Evolutionary conservation across 495 filamentous ascomycete species (phyloP).

Genomic region (Usnea hakonensis): DNA sequence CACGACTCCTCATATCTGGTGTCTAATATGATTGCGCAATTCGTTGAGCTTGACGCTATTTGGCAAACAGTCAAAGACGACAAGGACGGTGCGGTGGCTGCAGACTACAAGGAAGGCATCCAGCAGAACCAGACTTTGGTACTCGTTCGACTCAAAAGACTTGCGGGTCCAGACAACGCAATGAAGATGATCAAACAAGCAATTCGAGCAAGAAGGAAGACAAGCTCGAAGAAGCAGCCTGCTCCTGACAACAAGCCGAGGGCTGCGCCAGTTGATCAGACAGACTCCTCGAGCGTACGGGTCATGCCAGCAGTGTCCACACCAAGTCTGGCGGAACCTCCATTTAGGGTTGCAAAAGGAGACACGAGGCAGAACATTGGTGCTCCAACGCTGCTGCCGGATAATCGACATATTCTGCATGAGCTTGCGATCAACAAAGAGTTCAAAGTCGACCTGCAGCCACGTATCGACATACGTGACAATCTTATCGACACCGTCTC

Average conservation of each 20-base stretch:
- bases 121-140: constrained; percentile 86
- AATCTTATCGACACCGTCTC: constrained; percentile 58
- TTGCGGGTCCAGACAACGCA: constrained; percentile 75
- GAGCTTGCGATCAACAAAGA: constrained; percentile 88
- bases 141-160: constrained; percentile 78
- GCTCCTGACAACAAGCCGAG: constrained; percentile 64
- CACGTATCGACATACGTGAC: constrained; percentile 43
- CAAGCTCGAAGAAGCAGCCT: constrained; percentile 59
- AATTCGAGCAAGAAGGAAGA: constrained; percentile 68
- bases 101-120: constrained; percentile 88
- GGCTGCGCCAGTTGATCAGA: constrained; percentile 33
- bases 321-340: constrained; percentile 32
- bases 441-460: constrained; percentile 52
- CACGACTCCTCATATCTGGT: constrained; percentile 83
- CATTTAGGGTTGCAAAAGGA: constrained; percentile 29
- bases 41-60: constrained; percentile 89
- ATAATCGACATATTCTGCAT: constrained; percentile 80
- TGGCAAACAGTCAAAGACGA: constrained; percentile 95
- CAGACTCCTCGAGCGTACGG: constrained; percentile 23
- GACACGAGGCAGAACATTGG: constrained; percentile 34
- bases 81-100: constrained; percentile 71
- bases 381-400: constrained; percentile 61
- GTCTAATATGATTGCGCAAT: constrained; percentile 92
- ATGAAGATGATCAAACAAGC: constrained; percentile 76
- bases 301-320: constrained; percentile 36